phyloP scores from a whole-genome alignment of 768 basidiomycete genomes.

The Amylocystis lapponica region DNA sequence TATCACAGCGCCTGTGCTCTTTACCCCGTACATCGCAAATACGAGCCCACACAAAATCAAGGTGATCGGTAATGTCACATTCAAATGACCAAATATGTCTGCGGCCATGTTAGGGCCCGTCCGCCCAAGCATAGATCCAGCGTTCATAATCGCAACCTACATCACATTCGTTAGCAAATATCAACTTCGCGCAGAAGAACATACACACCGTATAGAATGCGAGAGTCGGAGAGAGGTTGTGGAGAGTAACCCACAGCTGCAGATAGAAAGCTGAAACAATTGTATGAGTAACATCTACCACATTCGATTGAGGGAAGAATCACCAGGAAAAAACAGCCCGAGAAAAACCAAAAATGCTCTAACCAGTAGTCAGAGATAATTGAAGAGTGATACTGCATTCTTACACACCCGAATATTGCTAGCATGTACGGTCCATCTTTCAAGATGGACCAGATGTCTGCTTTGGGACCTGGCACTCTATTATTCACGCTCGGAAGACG shows the following conservation, averaged over 20 bases:
- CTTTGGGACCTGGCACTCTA: background rate
- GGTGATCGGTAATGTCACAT: conserved; percentile 29
- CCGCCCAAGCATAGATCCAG: conserved; percentile 46
- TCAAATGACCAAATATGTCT: conserved; percentile 44
- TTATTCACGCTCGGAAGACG: conserved; percentile 2
- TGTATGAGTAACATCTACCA: background rate
- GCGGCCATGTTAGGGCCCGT: conserved; percentile 49
- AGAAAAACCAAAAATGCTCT: conserved; percentile 5
- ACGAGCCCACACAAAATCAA: conserved; percentile 30
- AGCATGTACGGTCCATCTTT: conserved; percentile 13
- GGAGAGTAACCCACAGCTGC: conserved; percentile 10
- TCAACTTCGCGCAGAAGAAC: background rate
- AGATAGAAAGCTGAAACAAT: conserved; percentile 17
- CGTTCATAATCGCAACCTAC: conserved; percentile 52
- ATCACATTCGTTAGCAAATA: background rate
- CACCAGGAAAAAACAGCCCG: conserved; percentile 16
- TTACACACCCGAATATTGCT: conserved; percentile 6
- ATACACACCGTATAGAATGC: conserved; percentile 13
- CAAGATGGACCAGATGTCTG: conserved; percentile 7
- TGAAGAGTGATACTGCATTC: background rate
- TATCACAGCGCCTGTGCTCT: conserved; percentile 30
- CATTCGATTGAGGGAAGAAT: background rate
- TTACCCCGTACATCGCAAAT: conserved; percentile 32
- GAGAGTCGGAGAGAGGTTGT: conserved; percentile 9
- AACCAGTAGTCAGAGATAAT: background rate